A percentile compares a stretch with the other conserved stretches of the same genome.
These are phyloP conservation scores for Epithele typhae DNA, from an alignment of 768 basidiomycete genomes.

Conservation along the genomic window DNA sequence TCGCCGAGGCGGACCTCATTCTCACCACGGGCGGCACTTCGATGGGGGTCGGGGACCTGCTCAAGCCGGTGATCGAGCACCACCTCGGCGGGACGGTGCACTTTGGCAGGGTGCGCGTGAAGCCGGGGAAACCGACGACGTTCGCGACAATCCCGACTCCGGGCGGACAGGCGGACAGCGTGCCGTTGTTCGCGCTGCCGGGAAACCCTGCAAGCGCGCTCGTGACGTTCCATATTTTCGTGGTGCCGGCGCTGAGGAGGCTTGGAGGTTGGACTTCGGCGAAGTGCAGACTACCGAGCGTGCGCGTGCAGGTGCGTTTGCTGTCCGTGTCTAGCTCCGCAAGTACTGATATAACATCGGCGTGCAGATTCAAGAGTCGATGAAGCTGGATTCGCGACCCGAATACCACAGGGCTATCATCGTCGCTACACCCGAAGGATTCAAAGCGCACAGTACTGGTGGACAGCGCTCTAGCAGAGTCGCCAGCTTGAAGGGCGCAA, in stretches of 20 bases:
- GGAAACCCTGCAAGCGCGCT: constrained; percentile 89
- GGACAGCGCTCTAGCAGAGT: constrained; percentile 83
- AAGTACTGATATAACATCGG: background rate
- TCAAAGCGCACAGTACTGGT: constrained; percentile 76
- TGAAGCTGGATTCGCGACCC: constrained; percentile 67
- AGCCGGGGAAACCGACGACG: constrained; percentile 82
- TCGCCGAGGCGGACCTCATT: constrained; percentile 65
- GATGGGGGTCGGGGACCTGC: constrained; percentile 83
- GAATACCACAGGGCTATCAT: constrained; percentile 83
- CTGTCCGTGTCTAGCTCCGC: background rate
- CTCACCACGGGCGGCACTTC: constrained; percentile 88
- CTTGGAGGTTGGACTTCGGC: constrained; percentile 63
- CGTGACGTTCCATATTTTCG: constrained; percentile 82
- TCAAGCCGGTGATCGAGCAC: constrained; percentile 86
- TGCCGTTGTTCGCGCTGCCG: constrained; percentile 79
- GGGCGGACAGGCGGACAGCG: constrained; percentile 29
- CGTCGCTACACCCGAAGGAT: constrained; percentile 34
- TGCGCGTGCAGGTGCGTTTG: constrained; percentile 56
- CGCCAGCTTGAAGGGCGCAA: constrained; percentile 76
- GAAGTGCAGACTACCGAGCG: constrained; percentile 53
- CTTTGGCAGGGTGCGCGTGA: constrained; percentile 78
- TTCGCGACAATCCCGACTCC: constrained; percentile 69
- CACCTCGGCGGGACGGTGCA: constrained; percentile 73
- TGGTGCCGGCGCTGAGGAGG: constrained; percentile 70
- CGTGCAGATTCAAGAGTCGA: constrained; percentile 49